phyloP scores from a whole-genome alignment of 352 stramenopile genomes.

The Phytophthora hybrid region DNA sequence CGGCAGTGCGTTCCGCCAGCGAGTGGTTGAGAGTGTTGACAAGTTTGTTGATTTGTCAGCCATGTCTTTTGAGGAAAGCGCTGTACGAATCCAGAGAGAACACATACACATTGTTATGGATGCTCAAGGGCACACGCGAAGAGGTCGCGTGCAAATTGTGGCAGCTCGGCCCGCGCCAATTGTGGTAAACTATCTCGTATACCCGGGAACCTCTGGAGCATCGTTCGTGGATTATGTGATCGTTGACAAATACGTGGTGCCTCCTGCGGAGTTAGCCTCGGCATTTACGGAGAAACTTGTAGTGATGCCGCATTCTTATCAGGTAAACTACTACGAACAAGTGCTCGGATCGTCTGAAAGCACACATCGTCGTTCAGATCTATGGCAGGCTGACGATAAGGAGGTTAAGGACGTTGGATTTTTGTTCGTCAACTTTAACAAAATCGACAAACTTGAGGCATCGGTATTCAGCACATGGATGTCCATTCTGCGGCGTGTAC shows the following conservation, averaged over 20 bases:
- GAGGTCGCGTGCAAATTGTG: conserved; percentile 60
- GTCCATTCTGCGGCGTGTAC: conserved; percentile 64
- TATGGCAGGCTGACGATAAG: conserved; percentile 29
- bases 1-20: conserved; percentile 45
- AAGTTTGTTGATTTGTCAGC: conserved; percentile 62
- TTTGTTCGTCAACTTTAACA: conserved; percentile 91
- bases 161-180: conserved; percentile 62
- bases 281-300: conserved; percentile 82
- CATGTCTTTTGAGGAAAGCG: conserved; percentile 51
- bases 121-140: conserved; percentile 78
- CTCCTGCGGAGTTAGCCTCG: conserved; percentile 43
- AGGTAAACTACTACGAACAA: conserved; percentile 79
- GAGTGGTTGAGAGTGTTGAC: conserved; percentile 49
- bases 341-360: conserved; percentile 19
- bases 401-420: conserved; percentile 36
- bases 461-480: conserved; percentile 79
- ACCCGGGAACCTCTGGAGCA: conserved; percentile 78
- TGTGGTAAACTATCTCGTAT: conserved; percentile 88
- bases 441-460: conserved; percentile 86
- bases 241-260: conserved; percentile 62
- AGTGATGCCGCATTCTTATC: conserved; percentile 77
- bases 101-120: conserved; percentile 81
- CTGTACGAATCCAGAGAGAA: conserved; percentile 40
- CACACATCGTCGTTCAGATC: conserved; percentile 16
- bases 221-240: conserved; percentile 85